Evolutionary conservation across 2,329 filamentous ascomycete species (phyloP).

Genomic region (Colletotrichum truncatum): DNA sequence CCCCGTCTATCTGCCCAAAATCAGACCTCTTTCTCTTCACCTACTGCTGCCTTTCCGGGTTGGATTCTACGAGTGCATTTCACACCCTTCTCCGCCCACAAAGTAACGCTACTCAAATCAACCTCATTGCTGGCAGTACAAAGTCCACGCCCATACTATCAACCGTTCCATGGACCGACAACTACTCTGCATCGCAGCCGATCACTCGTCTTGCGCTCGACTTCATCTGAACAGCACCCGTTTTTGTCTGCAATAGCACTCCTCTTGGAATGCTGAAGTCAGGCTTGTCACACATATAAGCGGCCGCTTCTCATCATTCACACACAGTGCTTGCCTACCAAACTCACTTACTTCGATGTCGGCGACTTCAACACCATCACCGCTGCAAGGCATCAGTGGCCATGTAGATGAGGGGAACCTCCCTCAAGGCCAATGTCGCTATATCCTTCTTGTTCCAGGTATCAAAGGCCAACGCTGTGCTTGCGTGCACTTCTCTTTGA

Average conservation of each 20-base stretch:
- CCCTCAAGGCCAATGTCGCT: slow-evolving; percentile 67
- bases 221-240: background rate
- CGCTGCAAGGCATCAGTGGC: slow-evolving; percentile 34
- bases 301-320: background rate
- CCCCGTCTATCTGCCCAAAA: background rate
- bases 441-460: slow-evolving; percentile 65
- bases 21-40: background rate
- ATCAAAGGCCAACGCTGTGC: slow-evolving; percentile 67
- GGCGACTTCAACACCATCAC: slow-evolving; percentile 37
- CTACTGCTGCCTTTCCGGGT: background rate
- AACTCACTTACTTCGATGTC: slow-evolving; percentile 33
- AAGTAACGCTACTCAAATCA: background rate
- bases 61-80: background rate
- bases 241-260: background rate
- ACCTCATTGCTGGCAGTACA: background rate
- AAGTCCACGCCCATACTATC: background rate
- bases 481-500: slow-evolving; percentile 66
- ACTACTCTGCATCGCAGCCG: background rate
- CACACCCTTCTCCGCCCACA: background rate
- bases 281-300: no score
- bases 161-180: slow-evolving; percentile 12
- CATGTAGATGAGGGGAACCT: slow-evolving; percentile 55
- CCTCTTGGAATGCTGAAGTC: background rate
- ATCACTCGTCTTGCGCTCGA: slow-evolving; percentile 1
- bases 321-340: background rate